Percentiles rank a stretch among this genome's conserved stretches.
These are phyloP conservation scores for Penicillium psychrosexuale DNA, from an alignment of 2,329 filamentous ascomycete genomes.

Conservation along the genomic window DNA sequence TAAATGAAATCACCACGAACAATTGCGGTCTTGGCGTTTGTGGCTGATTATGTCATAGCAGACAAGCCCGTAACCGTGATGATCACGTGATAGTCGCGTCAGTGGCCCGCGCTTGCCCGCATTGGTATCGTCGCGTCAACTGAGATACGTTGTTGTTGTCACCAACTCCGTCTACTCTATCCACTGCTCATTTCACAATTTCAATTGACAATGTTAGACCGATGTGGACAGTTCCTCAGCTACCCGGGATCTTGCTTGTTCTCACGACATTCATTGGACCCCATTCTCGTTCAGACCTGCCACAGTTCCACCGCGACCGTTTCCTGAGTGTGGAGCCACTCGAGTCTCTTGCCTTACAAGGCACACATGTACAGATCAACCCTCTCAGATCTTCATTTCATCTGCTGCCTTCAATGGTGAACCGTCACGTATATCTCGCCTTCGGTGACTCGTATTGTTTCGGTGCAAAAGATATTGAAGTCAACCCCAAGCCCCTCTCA, in stretches of 20 bases:
- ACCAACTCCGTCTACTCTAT: conserved; percentile 1
- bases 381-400: conserved; percentile 74
- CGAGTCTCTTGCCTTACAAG: conserved; percentile 38
- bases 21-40: conserved; percentile 1
- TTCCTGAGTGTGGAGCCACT: conserved; percentile 25
- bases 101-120: conserved; percentile 12
- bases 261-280: conserved; percentile 14
- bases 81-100: not conserved
- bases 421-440: conserved; percentile 28
- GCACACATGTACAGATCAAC: conserved; percentile 61
- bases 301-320: conserved; percentile 6
- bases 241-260: conserved; percentile 4
- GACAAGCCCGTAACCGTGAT: rapidly evolving
- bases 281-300: conserved; percentile 15
- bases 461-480: conserved; percentile 68
- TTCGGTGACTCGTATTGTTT: conserved; percentile 40
- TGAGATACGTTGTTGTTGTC: not conserved
- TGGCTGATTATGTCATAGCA: not conserved
- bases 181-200: conserved; percentile 8
- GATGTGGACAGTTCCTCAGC: conserved; percentile 1
- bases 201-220: not conserved
- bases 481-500: conserved; percentile 90
- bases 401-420: conserved; percentile 50
- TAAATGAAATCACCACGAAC: conserved; percentile 6
- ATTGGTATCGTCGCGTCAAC: not conserved